These are phyloP conservation scores for Pseudopithomyces maydicus DNA, from an alignment of 2,329 filamentous ascomycete genomes.

Conservation along the genomic window DNA sequence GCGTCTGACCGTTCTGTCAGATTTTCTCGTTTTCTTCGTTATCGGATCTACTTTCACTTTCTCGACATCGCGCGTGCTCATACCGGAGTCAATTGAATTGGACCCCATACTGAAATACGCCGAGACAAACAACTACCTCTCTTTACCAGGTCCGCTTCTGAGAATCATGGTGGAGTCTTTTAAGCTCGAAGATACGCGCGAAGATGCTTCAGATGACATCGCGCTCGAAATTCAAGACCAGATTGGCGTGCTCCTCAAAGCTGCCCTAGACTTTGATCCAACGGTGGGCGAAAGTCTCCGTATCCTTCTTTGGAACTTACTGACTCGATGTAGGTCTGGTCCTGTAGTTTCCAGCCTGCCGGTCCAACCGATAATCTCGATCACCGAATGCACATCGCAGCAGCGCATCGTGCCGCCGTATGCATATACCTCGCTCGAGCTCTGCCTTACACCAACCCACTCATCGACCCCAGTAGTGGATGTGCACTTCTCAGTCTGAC, in stretches of 20 bases:
- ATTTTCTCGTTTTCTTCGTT: constrained; percentile 43
- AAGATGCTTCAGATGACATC: constrained; percentile 13
- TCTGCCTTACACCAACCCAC: constrained; percentile 36
- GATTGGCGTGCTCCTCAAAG: constrained; percentile 28
- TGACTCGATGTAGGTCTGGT: constrained; percentile 25
- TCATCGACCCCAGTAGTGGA: constrained; percentile 47
- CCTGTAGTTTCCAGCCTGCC: constrained; percentile 33
- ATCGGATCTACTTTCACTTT: constrained; percentile 42
- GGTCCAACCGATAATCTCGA: constrained; percentile 40
- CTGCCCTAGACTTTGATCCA: constrained; percentile 39
- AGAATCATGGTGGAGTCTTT: constrained; percentile 45
- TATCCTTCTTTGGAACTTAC: not conserved
- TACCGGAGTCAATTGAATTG: constrained; percentile 37
- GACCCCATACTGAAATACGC: constrained; percentile 44
- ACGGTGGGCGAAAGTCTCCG: constrained; percentile 1
- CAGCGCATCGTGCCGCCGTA: constrained; percentile 47
- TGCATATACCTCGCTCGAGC: constrained; percentile 45
- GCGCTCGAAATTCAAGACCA: constrained; percentile 28
- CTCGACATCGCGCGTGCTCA: constrained; percentile 29
- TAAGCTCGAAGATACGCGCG: constrained; percentile 34
- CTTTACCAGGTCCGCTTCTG: constrained; percentile 41
- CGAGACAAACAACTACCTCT: constrained; percentile 48
- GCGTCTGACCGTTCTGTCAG: constrained; percentile 40
- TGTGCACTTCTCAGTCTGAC: constrained; percentile 42
- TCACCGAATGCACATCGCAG: constrained; percentile 42